Percentiles rank a stretch among this genome's conserved stretches.
phyloP scores from a whole-genome alignment of 345 rosid species.

The Jatropha curcas region DNA sequence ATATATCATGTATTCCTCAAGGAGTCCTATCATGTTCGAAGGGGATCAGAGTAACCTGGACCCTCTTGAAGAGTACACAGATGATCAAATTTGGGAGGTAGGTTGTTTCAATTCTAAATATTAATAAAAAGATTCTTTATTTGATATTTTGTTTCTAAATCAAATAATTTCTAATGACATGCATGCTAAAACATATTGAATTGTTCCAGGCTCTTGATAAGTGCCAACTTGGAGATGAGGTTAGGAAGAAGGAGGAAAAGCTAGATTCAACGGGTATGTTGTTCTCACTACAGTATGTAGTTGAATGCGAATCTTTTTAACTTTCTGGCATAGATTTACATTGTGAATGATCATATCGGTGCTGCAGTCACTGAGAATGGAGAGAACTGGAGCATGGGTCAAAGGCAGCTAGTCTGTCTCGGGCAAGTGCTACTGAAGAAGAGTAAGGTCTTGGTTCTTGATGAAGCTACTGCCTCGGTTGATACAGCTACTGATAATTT shows the following conservation, averaged over 20 bases:
- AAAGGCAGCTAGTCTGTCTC: conserved; percentile 80
- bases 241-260: conserved; percentile 68
- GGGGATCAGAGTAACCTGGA: conserved; percentile 85
- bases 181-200: conserved; percentile 8
- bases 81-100: conserved; percentile 91
- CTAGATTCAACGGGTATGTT: conserved; percentile 59
- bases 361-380: conserved; percentile 71
- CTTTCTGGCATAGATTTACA: neutral
- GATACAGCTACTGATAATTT: conserved; percentile 82
- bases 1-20: conserved; percentile 86
- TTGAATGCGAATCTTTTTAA: neutral
- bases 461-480: conserved; percentile 91
- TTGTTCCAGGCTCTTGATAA: conserved; percentile 70
- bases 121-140: neutral
- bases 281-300: neutral
- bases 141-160: neutral
- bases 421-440: conserved; percentile 80
- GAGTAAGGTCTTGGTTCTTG: conserved; percentile 78
- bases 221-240: conserved; percentile 87
- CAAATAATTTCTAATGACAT: neutral
- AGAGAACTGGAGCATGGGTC: conserved; percentile 96
- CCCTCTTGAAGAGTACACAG: conserved; percentile 83
- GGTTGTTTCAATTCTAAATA: conserved; percentile 6
- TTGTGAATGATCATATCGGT: conserved; percentile 1
- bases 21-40: conserved; percentile 95